Base-by-base conservation (phyloP, 306 rosid species). In the Betula pendula region DNA sequence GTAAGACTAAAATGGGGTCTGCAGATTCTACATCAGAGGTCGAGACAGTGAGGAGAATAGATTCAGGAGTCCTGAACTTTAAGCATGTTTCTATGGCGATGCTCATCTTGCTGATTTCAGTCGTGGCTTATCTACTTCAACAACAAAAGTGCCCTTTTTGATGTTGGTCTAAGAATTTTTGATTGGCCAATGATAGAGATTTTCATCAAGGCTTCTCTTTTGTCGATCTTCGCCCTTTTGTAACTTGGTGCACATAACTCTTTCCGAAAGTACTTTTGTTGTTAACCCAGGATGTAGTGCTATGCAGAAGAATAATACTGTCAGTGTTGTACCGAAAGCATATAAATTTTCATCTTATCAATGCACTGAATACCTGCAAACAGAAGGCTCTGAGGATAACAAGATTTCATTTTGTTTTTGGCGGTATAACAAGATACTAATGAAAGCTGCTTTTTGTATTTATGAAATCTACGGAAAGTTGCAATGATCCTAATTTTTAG, bases 21-120 rank as follows among this genome's bases (percentile, higher is more conserved):
- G 81, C 58, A 45, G 87, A 85, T 63, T 40, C 80, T 59, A 31
- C 50, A n/a, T 73, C 89, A 6, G 89, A 86, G 73, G 80, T 43
- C 25, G 94, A 77, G 80, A 72, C 85, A 22, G 85, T 71, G 78
- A 90, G 97, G 80, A 88, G 97, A 91, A 84, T 88, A 44, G 99
- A 95, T 82, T 90, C 87, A 19, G 97, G 96, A 72, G 86, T 85
- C 68, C 79, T 90, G 78, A 83, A 76, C 84, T 51, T 63, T 45
- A 95, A 79, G 91, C 85, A 87, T 72, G 24, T 89, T 1, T 40
- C 81, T 50, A 14, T 86, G 58, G 82, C 89, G 27, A 51, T 91
- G 51, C 69, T 90, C 73, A 73, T 89, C 60, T 38, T 87, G 24
- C 82, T 95, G 60, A 68, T 89, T 77, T 79, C 96, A 58, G 85